Conservation (phyloP, 106 monocot species). For the Gastrodia elata region DNA sequence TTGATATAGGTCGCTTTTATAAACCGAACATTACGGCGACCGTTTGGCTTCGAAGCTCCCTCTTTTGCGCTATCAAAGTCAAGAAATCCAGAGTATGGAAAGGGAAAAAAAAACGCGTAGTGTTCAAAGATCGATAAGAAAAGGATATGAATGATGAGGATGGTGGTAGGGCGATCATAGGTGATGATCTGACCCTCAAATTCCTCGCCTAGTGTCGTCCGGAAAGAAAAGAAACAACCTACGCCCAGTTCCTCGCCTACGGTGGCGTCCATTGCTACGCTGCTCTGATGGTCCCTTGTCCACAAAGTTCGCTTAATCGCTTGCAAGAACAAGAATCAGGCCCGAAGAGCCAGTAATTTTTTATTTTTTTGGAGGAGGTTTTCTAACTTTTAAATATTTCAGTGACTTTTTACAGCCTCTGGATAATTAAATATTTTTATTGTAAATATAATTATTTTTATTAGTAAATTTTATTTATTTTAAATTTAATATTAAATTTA, state of each 20-base stretch:
- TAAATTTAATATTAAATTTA: too few species aligned
- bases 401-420: too few species aligned
- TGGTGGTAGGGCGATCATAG: conserved; percentile 78
- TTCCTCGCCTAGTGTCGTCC: conserved; percentile 79
- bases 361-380: too few species aligned
- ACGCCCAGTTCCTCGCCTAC: conserved; percentile 56
- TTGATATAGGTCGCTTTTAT: conserved; percentile 65
- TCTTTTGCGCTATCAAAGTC: conserved; percentile 42
- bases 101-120: background rate
- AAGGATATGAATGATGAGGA: conserved; percentile 83
- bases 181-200: conserved; percentile 79
- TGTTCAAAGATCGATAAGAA: background rate
- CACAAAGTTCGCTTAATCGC: background rate
- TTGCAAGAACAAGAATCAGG: too few species aligned
- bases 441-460: too few species aligned
- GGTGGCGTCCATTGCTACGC: conserved; percentile 20
- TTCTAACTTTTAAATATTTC: too few species aligned
- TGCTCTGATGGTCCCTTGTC: background rate
- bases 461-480: too few species aligned
- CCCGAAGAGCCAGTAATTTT: too few species aligned
- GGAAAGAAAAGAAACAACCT: conserved; percentile 54
- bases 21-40: conserved; percentile 45
- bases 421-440: too few species aligned
- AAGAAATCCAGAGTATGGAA: conserved; percentile 5
- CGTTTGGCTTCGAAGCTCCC: conserved; percentile 19